Evolutionary conservation across 208 protist genomes (phyloP).

Genomic region (Acanthamoeba culbertsoni): DNA sequence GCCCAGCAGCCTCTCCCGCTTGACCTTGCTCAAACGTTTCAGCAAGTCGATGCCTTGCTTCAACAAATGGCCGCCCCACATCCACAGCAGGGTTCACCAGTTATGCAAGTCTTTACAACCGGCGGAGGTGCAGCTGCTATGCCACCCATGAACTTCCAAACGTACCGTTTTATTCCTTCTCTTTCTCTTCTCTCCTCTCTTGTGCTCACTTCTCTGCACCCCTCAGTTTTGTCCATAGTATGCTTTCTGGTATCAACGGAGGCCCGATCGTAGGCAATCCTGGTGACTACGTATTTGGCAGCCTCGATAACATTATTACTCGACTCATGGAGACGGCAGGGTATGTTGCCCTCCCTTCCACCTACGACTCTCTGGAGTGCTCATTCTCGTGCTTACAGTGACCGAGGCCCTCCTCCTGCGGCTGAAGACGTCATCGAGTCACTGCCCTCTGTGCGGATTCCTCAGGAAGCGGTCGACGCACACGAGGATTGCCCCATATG

Average conservation of each 20-base stretch:
- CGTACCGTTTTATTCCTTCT: neutral
- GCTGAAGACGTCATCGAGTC: neutral
- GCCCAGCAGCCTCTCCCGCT: neutral
- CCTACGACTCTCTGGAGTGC: neutral
- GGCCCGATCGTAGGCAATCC: neutral
- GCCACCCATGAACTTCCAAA: constrained; percentile 15
- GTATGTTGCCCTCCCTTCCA: neutral
- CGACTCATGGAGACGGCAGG: constrained; percentile 4
- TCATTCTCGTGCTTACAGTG: neutral
- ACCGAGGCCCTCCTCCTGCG: constrained; percentile 29
- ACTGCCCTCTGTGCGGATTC: neutral
- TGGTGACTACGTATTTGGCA: constrained; percentile 24
- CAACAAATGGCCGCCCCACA: neutral
- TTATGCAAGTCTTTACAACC: neutral
- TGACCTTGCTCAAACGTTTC: constrained; percentile 8
- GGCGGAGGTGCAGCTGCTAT: neutral
- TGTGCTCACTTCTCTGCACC: neutral
- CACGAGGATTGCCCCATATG: constrained; percentile 38
- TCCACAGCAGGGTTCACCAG: neutral
- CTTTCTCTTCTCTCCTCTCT: neutral
- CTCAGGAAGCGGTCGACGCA: neutral
- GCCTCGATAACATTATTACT: constrained; percentile 24
- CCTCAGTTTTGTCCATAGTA: neutral
- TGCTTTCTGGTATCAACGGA: neutral
- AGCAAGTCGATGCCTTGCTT: constrained; percentile 18